These are phyloP conservation scores for Trichosporon asahii DNA, from an alignment of 1,284 basidiomycete species.

Conservation along the genomic window DNA sequence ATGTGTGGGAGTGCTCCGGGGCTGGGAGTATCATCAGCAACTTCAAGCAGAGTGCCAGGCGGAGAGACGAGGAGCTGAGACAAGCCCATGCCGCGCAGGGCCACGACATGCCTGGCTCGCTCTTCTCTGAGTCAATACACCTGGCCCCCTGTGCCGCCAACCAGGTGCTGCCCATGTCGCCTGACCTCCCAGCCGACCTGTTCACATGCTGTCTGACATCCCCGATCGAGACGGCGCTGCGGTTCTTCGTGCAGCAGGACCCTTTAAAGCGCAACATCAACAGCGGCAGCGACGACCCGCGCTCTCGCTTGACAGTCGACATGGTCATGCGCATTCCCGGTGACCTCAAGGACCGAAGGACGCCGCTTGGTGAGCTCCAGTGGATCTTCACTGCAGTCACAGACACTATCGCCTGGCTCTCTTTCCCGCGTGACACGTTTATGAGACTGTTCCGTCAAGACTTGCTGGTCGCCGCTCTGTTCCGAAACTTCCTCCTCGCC, in stretches of 20 bases:
- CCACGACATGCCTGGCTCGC: slow-evolving; percentile 59
- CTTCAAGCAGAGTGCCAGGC: slow-evolving; percentile 81
- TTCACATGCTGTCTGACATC: slow-evolving; percentile 98
- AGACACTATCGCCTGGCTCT: slow-evolving; percentile 98
- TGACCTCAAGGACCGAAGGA: slow-evolving; percentile 90
- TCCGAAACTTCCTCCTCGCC: slow-evolving; percentile 93
- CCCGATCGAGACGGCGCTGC: slow-evolving; percentile 93
- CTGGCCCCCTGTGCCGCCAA: slow-evolving; percentile 90
- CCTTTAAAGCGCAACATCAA: slow-evolving; percentile 64
- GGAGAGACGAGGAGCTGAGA: slow-evolving; percentile 69
- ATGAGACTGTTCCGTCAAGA: slow-evolving; percentile 93
- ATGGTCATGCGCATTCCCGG: slow-evolving; percentile 96
- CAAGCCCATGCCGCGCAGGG: slow-evolving; percentile 31
- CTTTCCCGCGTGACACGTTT: slow-evolving; percentile 89
- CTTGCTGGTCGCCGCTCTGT: slow-evolving; percentile 89
- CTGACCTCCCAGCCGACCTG: slow-evolving; percentile 92
- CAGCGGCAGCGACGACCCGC: slow-evolving; percentile 54
- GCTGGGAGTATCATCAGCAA: slow-evolving; percentile 90
- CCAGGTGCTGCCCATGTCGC: slow-evolving; percentile 90
- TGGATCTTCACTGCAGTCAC: slow-evolving; percentile 99
- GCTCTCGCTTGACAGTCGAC: slow-evolving; percentile 65
- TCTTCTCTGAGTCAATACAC: slow-evolving; percentile 87
- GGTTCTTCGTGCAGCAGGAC: slow-evolving; percentile 90
- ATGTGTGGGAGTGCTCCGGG: slow-evolving; percentile 97
- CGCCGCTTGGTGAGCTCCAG: slow-evolving; percentile 93